These are phyloP conservation scores for Saccharomyces hybrid DNA, from an alignment of 1,139 yeast species.

Conservation along the genomic window DNA sequence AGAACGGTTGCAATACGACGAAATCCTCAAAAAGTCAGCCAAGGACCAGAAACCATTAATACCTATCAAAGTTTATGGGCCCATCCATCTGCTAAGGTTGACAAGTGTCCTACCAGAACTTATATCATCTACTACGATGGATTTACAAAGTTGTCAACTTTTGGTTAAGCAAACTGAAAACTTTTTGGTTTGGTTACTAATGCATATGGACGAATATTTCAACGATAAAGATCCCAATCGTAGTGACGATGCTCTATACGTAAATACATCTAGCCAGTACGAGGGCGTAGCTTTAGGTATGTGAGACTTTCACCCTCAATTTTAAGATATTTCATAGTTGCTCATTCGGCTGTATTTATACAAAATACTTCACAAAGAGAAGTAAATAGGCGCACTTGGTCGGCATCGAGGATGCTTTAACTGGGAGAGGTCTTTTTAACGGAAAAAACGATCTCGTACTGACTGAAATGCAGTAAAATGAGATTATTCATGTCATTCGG, in stretches of 20 bases:
- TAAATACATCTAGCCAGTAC: conserved; percentile 31
- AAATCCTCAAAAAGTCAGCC: conserved; percentile 34
- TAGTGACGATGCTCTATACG: conserved; percentile 15
- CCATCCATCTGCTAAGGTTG: conserved; percentile 67
- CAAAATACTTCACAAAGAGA: background rate
- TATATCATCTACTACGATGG: conserved; percentile 74
- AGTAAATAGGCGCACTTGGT: too few species aligned
- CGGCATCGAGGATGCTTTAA: background rate
- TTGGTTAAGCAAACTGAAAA: conserved; percentile 25
- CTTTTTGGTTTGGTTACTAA: conserved; percentile 25
- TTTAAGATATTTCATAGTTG: background rate
- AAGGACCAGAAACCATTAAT: background rate
- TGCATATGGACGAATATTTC: conserved; percentile 12
- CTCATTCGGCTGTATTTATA: background rate
- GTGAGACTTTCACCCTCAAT: conserved; percentile 9
- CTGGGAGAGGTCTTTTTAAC: too few species aligned
- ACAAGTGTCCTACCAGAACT: conserved; percentile 74
- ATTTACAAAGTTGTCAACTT: conserved; percentile 46
- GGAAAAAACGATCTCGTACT: too few species aligned
- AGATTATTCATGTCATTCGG: too few species aligned
- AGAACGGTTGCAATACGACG: conserved; percentile 74
- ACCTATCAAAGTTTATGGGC: conserved; percentile 56
- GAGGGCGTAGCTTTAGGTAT: conserved; percentile 32
- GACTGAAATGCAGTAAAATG: too few species aligned
- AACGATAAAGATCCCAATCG: conserved; percentile 8